phyloP scores from a whole-genome alignment of 495 filamentous ascomycete species.

The Trypethelium eluteriae region DNA sequence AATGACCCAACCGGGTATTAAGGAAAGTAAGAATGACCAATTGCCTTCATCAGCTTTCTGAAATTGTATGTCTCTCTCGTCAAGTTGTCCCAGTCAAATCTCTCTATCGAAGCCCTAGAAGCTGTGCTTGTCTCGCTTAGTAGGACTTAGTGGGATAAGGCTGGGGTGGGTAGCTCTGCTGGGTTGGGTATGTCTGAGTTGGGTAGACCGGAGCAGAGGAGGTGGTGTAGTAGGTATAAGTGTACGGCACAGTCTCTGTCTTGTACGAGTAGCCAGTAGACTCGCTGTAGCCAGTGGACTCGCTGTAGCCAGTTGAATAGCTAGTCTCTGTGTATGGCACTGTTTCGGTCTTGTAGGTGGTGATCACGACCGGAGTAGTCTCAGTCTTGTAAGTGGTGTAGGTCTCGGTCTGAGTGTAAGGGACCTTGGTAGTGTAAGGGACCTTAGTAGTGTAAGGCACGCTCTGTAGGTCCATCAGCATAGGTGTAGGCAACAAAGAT shows the following conservation, averaged over 20 bases:
- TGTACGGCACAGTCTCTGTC: background rate
- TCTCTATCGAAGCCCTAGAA: too few relatives aligned
- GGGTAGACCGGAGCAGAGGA: background rate
- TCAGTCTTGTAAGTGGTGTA: background rate
- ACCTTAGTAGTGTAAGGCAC: background rate
- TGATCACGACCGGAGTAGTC: background rate
- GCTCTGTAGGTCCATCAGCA: background rate
- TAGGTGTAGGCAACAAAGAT: background rate
- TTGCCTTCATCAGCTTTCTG: background rate
- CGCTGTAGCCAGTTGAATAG: too few relatives aligned
- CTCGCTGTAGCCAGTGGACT: too few relatives aligned
- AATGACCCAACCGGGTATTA: background rate
- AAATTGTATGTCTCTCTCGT: background rate
- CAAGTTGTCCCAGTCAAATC: too few relatives aligned
- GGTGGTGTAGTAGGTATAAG: background rate
- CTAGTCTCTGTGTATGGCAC: background rate
- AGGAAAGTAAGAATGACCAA: background rate
- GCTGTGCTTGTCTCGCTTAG: background rate
- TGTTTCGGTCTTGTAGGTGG: background rate
- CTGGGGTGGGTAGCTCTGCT: background rate
- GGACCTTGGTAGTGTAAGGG: constrained; percentile 3
- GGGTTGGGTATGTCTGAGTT: background rate
- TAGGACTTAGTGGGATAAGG: background rate
- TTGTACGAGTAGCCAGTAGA: background rate
- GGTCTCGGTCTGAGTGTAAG: constrained; percentile 3